phyloP scores from a whole-genome alignment of 148 eudicot genomes.

The Rhododendron simsii region DNA sequence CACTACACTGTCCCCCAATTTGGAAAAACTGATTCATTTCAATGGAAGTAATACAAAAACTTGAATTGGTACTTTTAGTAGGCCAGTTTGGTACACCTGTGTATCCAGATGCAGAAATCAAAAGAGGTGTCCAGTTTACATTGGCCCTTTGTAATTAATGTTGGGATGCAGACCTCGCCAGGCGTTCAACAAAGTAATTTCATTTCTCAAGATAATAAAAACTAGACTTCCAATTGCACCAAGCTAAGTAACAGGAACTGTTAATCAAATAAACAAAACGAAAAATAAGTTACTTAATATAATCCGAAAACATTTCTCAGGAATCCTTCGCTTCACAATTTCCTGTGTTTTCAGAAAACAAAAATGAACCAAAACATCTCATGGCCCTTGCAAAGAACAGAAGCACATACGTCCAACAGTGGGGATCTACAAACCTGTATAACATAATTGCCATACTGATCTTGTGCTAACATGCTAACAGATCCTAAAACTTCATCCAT shows the following conservation, averaged over 20 bases:
- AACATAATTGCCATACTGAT: conserved; percentile 98
- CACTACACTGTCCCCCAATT: not conserved
- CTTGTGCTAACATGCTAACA: conserved; percentile 96
- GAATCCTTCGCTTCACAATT: not conserved
- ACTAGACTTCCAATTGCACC: not conserved
- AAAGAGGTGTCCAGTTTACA: not conserved
- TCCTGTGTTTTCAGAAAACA: not conserved
- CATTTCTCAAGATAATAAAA: not conserved
- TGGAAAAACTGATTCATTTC: not conserved
- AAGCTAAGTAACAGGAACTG: not conserved
- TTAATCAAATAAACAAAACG: not conserved
- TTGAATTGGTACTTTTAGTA: not conserved
- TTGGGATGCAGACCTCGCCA: not conserved
- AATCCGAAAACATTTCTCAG: not conserved
- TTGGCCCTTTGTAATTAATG: not conserved
- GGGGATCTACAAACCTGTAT: conserved; percentile 63
- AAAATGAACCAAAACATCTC: not conserved
- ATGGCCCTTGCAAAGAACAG: not conserved
- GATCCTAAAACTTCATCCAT: conserved; percentile 88
- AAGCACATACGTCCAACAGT: not conserved
- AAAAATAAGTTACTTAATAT: not conserved
- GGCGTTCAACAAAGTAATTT: conserved; percentile 1
- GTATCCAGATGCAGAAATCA: not conserved
- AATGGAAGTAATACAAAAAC: not conserved
- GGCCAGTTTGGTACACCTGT: not conserved